Evolutionary conservation across 352 stramenopile species (phyloP).

Genomic region (Phytophthora aleatoria): DNA sequence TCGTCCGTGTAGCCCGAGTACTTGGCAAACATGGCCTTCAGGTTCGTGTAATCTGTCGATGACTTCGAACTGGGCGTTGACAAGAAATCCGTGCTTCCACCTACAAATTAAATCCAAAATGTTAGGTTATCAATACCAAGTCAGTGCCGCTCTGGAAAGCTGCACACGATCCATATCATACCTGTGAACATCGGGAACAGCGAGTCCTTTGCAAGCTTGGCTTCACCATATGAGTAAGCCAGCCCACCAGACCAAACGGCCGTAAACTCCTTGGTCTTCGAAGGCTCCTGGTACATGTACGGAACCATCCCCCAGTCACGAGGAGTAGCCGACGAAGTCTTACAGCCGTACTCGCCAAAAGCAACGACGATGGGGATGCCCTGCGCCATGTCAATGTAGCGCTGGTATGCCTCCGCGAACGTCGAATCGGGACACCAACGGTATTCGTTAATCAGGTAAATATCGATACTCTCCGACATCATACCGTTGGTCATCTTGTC

Average conservation of each 20-base stretch:
- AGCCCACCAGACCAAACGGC: conserved; percentile 84
- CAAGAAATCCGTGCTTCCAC: conserved; percentile 68
- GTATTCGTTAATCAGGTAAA: conserved; percentile 91
- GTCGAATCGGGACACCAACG: conserved; percentile 79
- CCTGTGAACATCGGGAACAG: conserved; percentile 86
- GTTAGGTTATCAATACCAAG: conserved; percentile 14
- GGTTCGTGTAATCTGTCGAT: conserved; percentile 70
- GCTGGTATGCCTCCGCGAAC: conserved; percentile 74
- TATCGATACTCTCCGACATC: conserved; percentile 87
- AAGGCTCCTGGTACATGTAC: conserved; percentile 79
- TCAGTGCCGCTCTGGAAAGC: not conserved
- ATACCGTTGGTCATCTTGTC: conserved; percentile 84
- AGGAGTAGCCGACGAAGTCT: conserved; percentile 45
- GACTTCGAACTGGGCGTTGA: conserved; percentile 63
- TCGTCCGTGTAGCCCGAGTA: conserved; percentile 59
- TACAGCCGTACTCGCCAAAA: conserved; percentile 86
- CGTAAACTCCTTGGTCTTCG: conserved; percentile 66
- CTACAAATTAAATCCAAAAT: conserved; percentile 27
- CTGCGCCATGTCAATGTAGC: conserved; percentile 70
- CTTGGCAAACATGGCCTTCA: conserved; percentile 73
- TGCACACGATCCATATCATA: conserved; percentile 18
- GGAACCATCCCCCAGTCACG: conserved; percentile 80
- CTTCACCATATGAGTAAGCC: conserved; percentile 88
- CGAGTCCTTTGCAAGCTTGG: conserved; percentile 68
- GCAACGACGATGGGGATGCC: conserved; percentile 83